Evolutionary conservation across 1,284 basidiomycete genomes (phyloP).

Genomic region (Rhodotorula sp.): DNA sequence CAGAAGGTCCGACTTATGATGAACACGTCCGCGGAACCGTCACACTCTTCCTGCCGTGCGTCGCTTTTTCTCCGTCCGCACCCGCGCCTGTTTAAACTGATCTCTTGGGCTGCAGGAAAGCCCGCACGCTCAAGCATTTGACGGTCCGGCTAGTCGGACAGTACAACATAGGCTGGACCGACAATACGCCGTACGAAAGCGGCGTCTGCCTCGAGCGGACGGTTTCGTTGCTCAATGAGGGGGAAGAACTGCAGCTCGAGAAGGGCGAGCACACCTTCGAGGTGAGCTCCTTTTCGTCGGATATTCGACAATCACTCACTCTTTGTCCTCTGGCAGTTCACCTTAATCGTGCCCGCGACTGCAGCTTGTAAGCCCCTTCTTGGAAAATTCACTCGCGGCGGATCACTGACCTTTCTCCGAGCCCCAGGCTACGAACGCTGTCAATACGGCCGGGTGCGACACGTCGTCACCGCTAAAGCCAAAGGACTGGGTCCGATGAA

Average conservation of each 20-base stretch:
- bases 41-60: slow-evolving; percentile 18
- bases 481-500: slow-evolving; percentile 29
- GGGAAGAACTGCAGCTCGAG: slow-evolving; percentile 26
- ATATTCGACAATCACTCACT: no score
- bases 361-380: background rate
- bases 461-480: slow-evolving; percentile 38
- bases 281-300: background rate
- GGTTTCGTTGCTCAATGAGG: slow-evolving; percentile 24
- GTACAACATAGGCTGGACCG: slow-evolving; percentile 37
- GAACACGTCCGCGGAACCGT: slow-evolving; percentile 28
- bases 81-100: no score
- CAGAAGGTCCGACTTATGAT: slow-evolving; percentile 27
- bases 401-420: no score
- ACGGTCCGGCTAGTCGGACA: slow-evolving; percentile 24
- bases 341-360: slow-evolving; percentile 35
- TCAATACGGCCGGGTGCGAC: slow-evolving; percentile 33
- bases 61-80: no score
- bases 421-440: slow-evolving; percentile 35
- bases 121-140: slow-evolving; percentile 28
- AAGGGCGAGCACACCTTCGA: slow-evolving; percentile 40
- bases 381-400: no score
- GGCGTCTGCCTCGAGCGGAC: slow-evolving; percentile 32
- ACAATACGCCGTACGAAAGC: slow-evolving; percentile 35
- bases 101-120: slow-evolving; percentile 9
- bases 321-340: slow-evolving; percentile 15